Percentiles rank a stretch among this genome's conserved stretches.
phyloP scores from a whole-genome alignment of 2,329 filamentous ascomycete species.

The Diaporthe longicolla region DNA sequence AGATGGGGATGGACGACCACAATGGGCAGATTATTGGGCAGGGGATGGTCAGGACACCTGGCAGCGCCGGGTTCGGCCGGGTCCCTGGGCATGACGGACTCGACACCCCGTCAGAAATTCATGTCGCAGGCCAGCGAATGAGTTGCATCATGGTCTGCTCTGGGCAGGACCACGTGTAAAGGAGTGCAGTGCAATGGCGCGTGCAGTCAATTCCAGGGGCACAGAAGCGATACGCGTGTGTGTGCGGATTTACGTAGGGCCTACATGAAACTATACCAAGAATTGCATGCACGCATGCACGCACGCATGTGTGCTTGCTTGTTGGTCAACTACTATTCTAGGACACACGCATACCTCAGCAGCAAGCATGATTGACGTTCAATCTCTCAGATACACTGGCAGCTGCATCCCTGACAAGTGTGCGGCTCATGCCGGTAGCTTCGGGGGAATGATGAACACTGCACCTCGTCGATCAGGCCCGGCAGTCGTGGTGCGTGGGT shows the following conservation, averaged over 20 bases:
- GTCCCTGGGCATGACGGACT: no score
- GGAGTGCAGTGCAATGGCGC: no score
- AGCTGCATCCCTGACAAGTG: neutral
- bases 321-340: neutral
- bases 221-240: neutral
- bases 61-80: neutral
- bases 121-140: neutral
- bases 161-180: slow-evolving; percentile 6
- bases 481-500: neutral
- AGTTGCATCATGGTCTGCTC: slow-evolving; percentile 14
- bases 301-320: no score
- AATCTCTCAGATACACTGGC: no score
- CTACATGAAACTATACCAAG: neutral
- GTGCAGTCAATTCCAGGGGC: neutral
- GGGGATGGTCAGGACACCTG: neutral
- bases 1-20: neutral
- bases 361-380: neutral
- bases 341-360: no score
- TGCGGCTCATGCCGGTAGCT: neutral
- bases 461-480: neutral
- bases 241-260: neutral
- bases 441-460: neutral
- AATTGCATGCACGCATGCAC: neutral
- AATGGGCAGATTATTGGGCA: neutral
- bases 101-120: neutral